Conservation (phyloP, 345 rosid genomes). For the Gossypioides kirkii region DNA sequence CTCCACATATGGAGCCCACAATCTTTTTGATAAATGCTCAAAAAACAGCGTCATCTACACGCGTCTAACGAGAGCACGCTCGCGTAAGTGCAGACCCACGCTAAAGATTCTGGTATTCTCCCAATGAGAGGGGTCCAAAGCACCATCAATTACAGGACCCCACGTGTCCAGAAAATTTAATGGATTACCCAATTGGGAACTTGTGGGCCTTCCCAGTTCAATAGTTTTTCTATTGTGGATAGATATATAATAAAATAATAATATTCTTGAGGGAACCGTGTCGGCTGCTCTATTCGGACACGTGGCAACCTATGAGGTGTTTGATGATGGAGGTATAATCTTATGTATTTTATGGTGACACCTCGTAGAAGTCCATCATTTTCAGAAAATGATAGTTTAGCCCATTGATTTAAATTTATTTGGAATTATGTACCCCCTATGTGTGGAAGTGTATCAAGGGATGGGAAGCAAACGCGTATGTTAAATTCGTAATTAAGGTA, state of each 20-base stretch:
- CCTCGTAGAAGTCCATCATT: constrained; percentile 7
- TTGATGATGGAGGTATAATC: not conserved
- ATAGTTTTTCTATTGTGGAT: constrained; percentile 1
- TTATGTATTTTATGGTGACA: not conserved
- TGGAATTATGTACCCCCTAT: not conserved
- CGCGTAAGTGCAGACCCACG: constrained; percentile 16
- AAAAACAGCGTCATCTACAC: constrained; percentile 9
- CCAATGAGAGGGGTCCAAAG: constrained; percentile 3
- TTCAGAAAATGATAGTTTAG: constrained; percentile 21
- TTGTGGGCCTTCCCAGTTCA: constrained; percentile 11
- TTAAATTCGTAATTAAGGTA: not conserved
- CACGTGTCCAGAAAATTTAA: constrained; percentile 8
- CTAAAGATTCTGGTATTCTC: constrained; percentile 11
- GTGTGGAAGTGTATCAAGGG: not conserved
- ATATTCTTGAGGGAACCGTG: not conserved
- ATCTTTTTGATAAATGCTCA: not conserved
- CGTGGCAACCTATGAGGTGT: not conserved
- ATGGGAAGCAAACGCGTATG: not conserved
- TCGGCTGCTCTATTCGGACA: not conserved
- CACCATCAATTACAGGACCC: constrained; percentile 14
- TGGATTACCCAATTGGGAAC: constrained; percentile 14
- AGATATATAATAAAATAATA: not conserved
- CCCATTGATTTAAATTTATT: not conserved
- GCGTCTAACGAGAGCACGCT: constrained; percentile 5
- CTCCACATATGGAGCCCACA: not conserved